Evolutionary conservation across 2,329 filamentous ascomycete species (phyloP).

Genomic region (Monosporascus sp.): DNA sequence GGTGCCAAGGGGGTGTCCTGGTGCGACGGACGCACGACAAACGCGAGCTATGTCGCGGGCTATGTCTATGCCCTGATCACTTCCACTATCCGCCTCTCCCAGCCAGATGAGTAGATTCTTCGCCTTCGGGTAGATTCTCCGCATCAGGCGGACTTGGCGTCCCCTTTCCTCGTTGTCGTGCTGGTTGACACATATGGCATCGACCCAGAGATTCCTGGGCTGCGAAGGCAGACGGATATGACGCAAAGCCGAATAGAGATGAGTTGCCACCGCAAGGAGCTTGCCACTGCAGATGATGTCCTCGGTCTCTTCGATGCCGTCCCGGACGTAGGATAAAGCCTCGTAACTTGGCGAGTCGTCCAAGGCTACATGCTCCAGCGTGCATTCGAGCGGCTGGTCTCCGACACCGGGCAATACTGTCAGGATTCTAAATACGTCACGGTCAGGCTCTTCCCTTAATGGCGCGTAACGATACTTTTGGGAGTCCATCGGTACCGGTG

Average conservation of each 20-base stretch:
- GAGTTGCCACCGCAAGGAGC: background rate
- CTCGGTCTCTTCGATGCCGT: background rate
- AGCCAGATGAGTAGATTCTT: background rate
- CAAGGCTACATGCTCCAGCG: constrained; percentile 10
- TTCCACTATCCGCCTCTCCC: background rate
- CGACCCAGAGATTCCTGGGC: background rate
- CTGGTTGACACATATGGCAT: background rate
- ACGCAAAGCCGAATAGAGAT: background rate
- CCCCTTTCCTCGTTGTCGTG: background rate
- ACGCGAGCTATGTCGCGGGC: constrained; percentile 9
- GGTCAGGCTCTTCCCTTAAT: constrained; percentile 10
- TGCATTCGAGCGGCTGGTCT: constrained; percentile 10
- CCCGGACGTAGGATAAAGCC: background rate
- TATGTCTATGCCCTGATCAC: constrained; percentile 6
- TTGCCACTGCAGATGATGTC: background rate
- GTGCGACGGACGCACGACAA: constrained; percentile 3
- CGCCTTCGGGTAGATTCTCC: background rate
- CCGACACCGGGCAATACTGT: constrained; percentile 9
- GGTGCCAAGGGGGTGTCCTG: constrained; percentile 4
- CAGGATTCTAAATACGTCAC: constrained; percentile 12
- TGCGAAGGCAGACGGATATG: background rate
- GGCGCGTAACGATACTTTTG: constrained; percentile 11
- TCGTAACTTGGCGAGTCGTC: constrained; percentile 4
- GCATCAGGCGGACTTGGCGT: background rate
- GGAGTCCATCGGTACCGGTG: constrained; percentile 5